Conservation (phyloP, 116 monocot genomes). For the Posidonia oceanica region DNA sequence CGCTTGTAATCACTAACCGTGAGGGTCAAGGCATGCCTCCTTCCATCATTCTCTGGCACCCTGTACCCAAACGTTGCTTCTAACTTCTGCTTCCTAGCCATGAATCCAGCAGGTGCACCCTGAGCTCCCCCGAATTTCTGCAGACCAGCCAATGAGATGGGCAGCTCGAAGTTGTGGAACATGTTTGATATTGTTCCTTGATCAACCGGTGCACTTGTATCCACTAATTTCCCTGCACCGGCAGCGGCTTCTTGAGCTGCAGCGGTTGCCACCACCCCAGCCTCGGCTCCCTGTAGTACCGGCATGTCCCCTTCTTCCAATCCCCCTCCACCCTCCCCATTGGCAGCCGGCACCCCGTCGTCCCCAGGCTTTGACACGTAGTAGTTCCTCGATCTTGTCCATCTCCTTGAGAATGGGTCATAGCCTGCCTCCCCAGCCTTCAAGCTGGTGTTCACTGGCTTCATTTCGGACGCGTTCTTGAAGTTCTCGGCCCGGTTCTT, state of each 20-base stretch:
- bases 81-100: conserved; percentile 88
- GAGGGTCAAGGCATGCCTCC: conserved; percentile 71
- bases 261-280: conserved; percentile 36
- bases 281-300: background rate
- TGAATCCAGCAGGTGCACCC: conserved; percentile 40
- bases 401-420: conserved; percentile 95
- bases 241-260: conserved; percentile 84
- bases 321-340: background rate
- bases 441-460: conserved; percentile 61
- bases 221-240: conserved; percentile 82
- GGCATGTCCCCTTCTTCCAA: conserved; percentile 1
- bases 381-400: conserved; percentile 89
- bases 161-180: conserved; percentile 75
- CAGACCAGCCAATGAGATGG: conserved; percentile 69
- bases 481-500: conserved; percentile 91
- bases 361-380: conserved; percentile 46
- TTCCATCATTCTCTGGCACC: conserved; percentile 81
- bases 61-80: conserved; percentile 73
- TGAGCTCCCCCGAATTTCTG: conserved; percentile 76
- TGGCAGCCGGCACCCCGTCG: background rate
- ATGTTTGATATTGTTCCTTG: conserved; percentile 59
- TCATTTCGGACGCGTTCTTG: conserved; percentile 77
- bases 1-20: conserved; percentile 95
- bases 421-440: conserved; percentile 96
- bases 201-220: conserved; percentile 83